Percentiles rank a stretch among this genome's conserved stretches.
phyloP scores from a whole-genome alignment of 2,329 filamentous ascomycete species.

The Aspergillus fumigatus region DNA sequence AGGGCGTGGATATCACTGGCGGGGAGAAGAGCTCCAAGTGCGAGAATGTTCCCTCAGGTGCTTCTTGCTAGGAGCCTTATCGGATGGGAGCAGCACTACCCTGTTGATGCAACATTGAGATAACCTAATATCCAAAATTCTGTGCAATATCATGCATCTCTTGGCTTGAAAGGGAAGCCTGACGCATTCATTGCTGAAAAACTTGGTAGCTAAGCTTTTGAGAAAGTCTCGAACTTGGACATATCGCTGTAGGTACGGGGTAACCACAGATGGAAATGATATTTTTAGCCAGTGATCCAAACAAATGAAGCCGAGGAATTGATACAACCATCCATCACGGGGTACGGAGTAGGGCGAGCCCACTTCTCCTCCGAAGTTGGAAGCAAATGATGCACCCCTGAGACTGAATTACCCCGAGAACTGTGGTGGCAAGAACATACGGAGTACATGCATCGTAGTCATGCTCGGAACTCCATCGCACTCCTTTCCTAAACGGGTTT shows the following conservation, averaged over 20 bases:
- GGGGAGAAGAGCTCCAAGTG: conserved; percentile 45
- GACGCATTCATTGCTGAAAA: not conserved
- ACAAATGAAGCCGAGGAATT: not conserved
- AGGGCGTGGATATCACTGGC: conserved; percentile 47
- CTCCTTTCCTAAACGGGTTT: not conserved
- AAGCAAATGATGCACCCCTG: too few species aligned
- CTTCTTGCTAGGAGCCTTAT: conserved; percentile 25
- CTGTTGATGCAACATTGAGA: too few species aligned
- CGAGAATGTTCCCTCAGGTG: conserved; percentile 37
- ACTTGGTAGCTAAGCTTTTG: not conserved
- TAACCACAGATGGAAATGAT: not conserved
- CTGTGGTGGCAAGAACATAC: not conserved
- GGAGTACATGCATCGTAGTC: too few species aligned
- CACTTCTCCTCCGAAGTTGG: too few species aligned
- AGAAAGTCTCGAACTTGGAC: too few species aligned
- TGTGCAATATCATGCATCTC: too few species aligned
- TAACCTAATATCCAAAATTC: too few species aligned
- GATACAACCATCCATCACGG: not conserved
- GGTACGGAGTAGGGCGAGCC: too few species aligned
- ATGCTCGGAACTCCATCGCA: not conserved
- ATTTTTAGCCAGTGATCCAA: not conserved
- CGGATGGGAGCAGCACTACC: not conserved
- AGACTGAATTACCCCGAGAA: not conserved
- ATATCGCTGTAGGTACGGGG: not conserved
- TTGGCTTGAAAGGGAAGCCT: too few species aligned